Evolutionary conservation across 2,329 filamentous ascomycete species (phyloP), one percentile per base, ranked within the genome.

Genomic region (Cladophialophora chaetospira): DNA sequence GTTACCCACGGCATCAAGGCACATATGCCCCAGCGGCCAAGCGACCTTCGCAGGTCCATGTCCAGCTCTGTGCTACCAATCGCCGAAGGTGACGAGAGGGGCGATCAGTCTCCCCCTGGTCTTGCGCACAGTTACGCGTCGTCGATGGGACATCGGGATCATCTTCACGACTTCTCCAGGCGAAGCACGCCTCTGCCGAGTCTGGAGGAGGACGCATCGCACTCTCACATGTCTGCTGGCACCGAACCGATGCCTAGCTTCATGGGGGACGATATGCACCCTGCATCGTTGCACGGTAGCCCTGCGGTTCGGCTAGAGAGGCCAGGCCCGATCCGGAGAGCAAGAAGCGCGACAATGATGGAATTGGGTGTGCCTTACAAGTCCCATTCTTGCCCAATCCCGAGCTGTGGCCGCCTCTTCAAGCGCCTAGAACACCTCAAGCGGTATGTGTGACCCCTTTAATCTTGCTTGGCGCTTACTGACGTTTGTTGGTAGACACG

Each of bases 401-500:
- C 94, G 25, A 95, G 93, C 53, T 99, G 94, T 73, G 94, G 94
- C 53, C 88, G 94, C 69, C 84, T 97, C 61, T 99, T 99, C 84
- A 99, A 99, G 86, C 88, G 94, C 75, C 85, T 99, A 79, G 94
- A 99, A 79, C 94, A 99, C 79, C 86, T 99, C 71, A 99, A 99
- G 84, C 87, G 93, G 91, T 96, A 90, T 85, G 88, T 80, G 4
- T 70, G 70, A 71, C 69, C 42, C 52, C 43, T 43, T 44, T 46
- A 38, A 53, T 53, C 40, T 46, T 75, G 73, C 65, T 64, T 77
- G 73, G 75, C 78, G 77, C 80, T 74, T 71, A 76, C 77, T 79
- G 70, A 79, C 67, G 15, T 36, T 55, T 72, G 23, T 4, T n/a
- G n/a, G 68, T 83, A 96, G 92, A 82, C 94, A 99, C 79, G 94